Conservation (phyloP, 441 rosid species). For the Syzygium malaccense region DNA sequence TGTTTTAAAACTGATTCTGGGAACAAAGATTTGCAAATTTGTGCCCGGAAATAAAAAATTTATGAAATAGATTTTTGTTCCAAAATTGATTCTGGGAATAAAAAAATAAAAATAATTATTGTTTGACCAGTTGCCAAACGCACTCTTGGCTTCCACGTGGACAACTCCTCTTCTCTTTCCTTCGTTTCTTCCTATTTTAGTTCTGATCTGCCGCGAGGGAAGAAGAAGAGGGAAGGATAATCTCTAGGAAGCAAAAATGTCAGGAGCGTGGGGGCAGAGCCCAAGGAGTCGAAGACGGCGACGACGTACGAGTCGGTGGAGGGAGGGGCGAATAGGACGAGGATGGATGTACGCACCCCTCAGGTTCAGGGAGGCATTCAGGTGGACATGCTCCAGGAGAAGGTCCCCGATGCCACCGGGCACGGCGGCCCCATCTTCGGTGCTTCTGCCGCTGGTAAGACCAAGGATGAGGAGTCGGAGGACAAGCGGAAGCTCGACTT, state of each 20-base stretch:
- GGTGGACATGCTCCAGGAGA: slow-evolving; percentile 31
- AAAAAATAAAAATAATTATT: no score
- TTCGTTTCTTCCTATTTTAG: neutral
- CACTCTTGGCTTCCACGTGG: neutral
- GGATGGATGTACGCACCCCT: slow-evolving; percentile 18
- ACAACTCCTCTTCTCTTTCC: neutral
- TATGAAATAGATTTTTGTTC: no score
- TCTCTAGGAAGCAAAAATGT: slow-evolving; percentile 13
- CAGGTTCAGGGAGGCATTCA: slow-evolving; percentile 34
- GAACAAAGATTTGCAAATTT: no score
- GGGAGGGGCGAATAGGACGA: slow-evolving; percentile 30
- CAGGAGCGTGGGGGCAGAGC: slow-evolving; percentile 55
- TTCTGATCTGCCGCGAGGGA: neutral
- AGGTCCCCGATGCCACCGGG: slow-evolving; percentile 35
- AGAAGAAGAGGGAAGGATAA: neutral
- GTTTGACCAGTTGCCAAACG: no score
- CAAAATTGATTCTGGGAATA: no score
- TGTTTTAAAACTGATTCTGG: no score
- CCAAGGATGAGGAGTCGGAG: neutral
- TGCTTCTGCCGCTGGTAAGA: slow-evolving; percentile 1
- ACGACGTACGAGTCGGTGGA: slow-evolving; percentile 34
- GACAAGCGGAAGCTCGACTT: neutral
- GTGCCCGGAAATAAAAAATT: no score
- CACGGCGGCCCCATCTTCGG: slow-evolving; percentile 45
- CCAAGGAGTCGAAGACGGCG: slow-evolving; percentile 34